A percentile compares a stretch with the other conserved stretches of the same genome.
Conservation (phyloP, 441 rosid species). For the Dalechampia spathulata region DNA sequence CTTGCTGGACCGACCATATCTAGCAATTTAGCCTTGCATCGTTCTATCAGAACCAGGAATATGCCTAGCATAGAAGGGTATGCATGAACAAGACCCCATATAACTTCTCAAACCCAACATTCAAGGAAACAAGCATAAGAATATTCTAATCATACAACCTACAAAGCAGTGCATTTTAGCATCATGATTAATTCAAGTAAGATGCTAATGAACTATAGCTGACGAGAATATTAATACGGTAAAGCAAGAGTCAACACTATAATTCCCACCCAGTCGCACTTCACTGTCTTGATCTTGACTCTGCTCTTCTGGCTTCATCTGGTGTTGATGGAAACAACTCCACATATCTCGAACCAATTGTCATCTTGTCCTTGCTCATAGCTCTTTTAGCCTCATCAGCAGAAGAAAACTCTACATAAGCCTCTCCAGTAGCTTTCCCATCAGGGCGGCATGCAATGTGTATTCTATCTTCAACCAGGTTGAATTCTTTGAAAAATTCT, state of each 20-base stretch:
- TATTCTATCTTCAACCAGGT: conserved; percentile 48
- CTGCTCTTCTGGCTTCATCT: conserved; percentile 77
- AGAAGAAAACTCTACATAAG: conserved; percentile 71
- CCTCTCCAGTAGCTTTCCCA: conserved; percentile 94
- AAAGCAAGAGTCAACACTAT: not conserved
- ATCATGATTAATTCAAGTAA: conserved; percentile 7
- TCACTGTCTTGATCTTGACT: conserved; percentile 79
- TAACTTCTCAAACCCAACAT: conserved; percentile 2
- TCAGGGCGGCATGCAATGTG: conserved; percentile 84
- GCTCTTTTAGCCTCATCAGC: conserved; percentile 73
- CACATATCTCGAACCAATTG: conserved; percentile 71
- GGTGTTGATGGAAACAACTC: conserved; percentile 76
- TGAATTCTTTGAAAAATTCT: conserved; percentile 61
- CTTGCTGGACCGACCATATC: too few relatives aligned
- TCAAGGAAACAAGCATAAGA: not conserved
- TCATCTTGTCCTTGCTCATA: conserved; percentile 85
- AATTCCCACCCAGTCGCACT: not conserved
- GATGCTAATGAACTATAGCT: not conserved
- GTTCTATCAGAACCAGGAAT: too few relatives aligned
- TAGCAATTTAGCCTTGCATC: too few relatives aligned
- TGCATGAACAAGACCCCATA: not conserved
- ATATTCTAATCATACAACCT: conserved; percentile 11
- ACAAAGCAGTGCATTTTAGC: not conserved
- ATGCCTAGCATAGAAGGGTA: too few relatives aligned
- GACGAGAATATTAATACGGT: not conserved